Percentiles rank a stretch among this genome's conserved stretches.
Conservation (phyloP, 2,329 filamentous ascomycete genomes). For the Aaosphaeria arxii region DNA sequence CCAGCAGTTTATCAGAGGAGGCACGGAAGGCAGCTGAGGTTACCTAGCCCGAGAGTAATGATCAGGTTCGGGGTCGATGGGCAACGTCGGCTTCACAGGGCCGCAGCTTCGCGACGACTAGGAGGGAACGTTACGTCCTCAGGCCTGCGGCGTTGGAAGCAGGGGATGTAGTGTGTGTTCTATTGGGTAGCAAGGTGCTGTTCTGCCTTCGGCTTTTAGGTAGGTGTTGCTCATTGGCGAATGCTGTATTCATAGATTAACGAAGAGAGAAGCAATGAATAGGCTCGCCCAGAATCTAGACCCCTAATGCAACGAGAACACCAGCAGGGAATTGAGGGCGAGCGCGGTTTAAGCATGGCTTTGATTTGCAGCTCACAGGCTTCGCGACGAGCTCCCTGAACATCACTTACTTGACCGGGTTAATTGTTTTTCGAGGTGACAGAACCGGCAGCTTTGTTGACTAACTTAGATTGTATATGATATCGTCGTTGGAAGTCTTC, state of each 20-base stretch:
- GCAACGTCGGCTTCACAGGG: neutral
- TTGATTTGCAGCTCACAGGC: too few species aligned
- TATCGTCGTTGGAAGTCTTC: too few species aligned
- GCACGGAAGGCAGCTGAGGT: neutral
- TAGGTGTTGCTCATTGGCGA: neutral
- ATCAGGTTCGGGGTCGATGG: too few species aligned
- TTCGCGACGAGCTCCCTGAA: too few species aligned
- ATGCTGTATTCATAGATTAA: neutral
- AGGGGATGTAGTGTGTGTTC: constrained; percentile 1
- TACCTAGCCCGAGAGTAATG: neutral
- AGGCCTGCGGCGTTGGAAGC: neutral
- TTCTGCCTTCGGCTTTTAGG: neutral
- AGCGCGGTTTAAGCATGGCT: too few species aligned
- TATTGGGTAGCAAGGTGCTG: constrained; percentile 1
- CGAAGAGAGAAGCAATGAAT: neutral
- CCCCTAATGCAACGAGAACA: too few species aligned
- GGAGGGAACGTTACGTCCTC: neutral
- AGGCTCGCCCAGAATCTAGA: neutral
- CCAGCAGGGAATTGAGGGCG: too few species aligned
- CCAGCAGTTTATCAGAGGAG: neutral
- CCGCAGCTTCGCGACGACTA: neutral
- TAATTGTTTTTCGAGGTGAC: too few species aligned
- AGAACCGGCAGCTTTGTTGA: too few species aligned
- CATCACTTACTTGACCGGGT: too few species aligned
- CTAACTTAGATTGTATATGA: too few species aligned